A percentile compares a stretch with the other conserved stretches of the same genome.
Conservation (phyloP, 2,329 filamentous ascomycete species). For the Alternaria ventricosa region DNA sequence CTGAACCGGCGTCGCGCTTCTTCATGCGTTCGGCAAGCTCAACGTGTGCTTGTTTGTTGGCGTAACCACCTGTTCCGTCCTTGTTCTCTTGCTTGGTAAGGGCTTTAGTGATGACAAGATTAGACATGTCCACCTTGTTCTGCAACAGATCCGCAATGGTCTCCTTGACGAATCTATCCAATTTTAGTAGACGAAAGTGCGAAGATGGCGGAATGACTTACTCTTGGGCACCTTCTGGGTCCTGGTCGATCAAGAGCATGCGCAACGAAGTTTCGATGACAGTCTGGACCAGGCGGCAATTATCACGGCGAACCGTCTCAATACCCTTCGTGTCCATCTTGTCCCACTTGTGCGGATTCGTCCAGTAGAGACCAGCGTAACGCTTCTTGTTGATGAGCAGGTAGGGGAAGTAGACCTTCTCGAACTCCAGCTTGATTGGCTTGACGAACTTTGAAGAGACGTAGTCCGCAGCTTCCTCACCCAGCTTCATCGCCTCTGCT, state of each 20-base stretch:
- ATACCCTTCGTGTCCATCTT: constrained; percentile 99
- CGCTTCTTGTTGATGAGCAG: constrained; percentile 99
- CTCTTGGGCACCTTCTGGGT: constrained; percentile 90
- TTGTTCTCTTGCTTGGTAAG: constrained; percentile 70
- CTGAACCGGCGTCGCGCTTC: constrained; percentile 94
- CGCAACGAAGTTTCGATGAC: constrained; percentile 96
- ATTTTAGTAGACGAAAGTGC: constrained; percentile 47
- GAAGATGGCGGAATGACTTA: constrained; percentile 59
- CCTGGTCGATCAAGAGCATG: constrained; percentile 93
- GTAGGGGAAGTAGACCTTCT: constrained; percentile 98
- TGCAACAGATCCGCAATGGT: constrained; percentile 94
- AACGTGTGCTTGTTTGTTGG: constrained; percentile 92
- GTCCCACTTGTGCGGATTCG: constrained; percentile 90
- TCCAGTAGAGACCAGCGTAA: constrained; percentile 98
- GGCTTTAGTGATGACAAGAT: constrained; percentile 98
- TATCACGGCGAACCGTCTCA: constrained; percentile 95
- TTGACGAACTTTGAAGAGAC: constrained; percentile 94
- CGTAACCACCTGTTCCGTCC: constrained; percentile 62
- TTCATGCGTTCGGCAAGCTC: constrained; percentile 96
- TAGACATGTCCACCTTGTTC: constrained; percentile 99
- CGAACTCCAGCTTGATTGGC: constrained; percentile 98
- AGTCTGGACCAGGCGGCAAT: constrained; percentile 92
- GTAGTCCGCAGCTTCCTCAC: constrained; percentile 86
- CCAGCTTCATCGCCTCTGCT: constrained; percentile 88
- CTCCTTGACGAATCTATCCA: constrained; percentile 85